phyloP scores from a whole-genome alignment of 257 asterid genomes.

The Nicotiana knightiana region DNA sequence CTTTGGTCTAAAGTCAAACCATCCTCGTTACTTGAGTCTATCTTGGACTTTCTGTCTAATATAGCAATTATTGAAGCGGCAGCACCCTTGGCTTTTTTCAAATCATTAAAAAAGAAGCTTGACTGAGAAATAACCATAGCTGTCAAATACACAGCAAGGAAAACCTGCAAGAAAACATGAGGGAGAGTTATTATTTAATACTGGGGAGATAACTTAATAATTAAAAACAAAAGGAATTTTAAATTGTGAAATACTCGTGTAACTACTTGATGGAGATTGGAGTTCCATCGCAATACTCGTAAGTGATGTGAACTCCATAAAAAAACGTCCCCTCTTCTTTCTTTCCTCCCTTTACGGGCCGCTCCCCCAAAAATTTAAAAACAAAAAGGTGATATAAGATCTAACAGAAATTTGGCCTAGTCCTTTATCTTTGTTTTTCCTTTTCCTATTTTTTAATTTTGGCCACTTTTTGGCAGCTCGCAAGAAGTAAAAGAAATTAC shows the following conservation, averaged over 20 bases:
- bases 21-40: conserved; percentile 51
- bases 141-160: conserved; percentile 50
- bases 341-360: too few relatives aligned
- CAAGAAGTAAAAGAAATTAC: too few relatives aligned
- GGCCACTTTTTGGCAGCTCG: too few relatives aligned
- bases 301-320: too few relatives aligned
- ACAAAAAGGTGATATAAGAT: too few relatives aligned
- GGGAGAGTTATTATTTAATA: neutral
- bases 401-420: too few relatives aligned
- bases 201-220: neutral
- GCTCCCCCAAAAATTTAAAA: too few relatives aligned
- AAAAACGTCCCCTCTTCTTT: too few relatives aligned
- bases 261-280: too few relatives aligned
- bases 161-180: conserved; percentile 31
- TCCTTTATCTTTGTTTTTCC: too few relatives aligned
- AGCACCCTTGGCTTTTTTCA: conserved; percentile 50
- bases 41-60: conserved; percentile 48
- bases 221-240: neutral
- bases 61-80: conserved; percentile 48
- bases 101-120: conserved; percentile 54
- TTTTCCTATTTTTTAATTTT: too few relatives aligned
- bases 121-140: conserved; percentile 52
- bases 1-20: conserved; percentile 36
- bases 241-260: neutral
- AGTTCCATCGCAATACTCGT: neutral